Base-by-base conservation (phyloP, 192 early-diverging fungal species). In the Coemansia reversa region DNA sequence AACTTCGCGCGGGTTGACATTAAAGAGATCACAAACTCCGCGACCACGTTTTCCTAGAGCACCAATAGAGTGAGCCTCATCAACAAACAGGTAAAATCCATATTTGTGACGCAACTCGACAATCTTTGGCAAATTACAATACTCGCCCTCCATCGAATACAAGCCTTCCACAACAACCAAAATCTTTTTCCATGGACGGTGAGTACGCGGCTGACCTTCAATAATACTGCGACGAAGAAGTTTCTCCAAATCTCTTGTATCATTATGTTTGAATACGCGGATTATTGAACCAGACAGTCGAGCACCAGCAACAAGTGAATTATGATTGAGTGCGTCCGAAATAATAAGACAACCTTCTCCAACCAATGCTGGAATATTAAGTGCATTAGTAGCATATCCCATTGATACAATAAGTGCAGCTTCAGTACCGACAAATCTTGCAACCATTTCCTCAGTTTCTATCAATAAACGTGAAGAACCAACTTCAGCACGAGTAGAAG, bases 101-200 rank as follows among this genome's bases (percentile, higher is more conserved):
- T 95, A 98, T 76, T 90, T 88, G 72, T 86, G 87, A 66, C 93
- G 93, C 67, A 98, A 79, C 47, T 86, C 93, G 29, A 97, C 77
- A 53, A 97, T 88, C 61, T 91, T 90, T 30, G 94, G 95, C 53
- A 97, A 75, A 60, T 89, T 88, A 73, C 89, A 89, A 78, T 94
- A 92, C 66, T 89, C 89, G 50, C 97, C 97, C 71, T 98, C 97
- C 97, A 98, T 98, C 18, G 93, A 95, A 82, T 94, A 98, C 27
- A 98, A 82, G 33, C 95, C 94, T 67, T 98, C 95, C 25, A 98
- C 94, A 24, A 98, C 86, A 3, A 98, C 86, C 66, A 98, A 73
- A 75, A 98, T 98, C 83, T 98, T 98, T 81, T 94, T 96, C 97
- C 97, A 98, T 12, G 94, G 97, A 25, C 97, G 88, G 75, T 97